These are phyloP conservation scores for Lipomyces oligophaga DNA, from an alignment of 805 yeast genomes.

Conservation along the genomic window DNA sequence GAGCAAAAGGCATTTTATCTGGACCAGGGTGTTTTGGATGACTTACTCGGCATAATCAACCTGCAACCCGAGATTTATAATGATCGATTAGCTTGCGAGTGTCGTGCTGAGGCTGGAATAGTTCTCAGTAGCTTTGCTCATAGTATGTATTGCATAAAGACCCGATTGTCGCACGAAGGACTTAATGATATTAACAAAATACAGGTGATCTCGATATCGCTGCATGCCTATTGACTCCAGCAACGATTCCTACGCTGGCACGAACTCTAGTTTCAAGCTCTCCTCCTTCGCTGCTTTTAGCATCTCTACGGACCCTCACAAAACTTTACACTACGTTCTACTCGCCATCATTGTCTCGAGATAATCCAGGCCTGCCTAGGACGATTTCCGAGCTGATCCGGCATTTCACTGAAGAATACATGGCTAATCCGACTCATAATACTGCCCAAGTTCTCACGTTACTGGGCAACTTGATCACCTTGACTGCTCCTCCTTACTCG, in stretches of 20 bases:
- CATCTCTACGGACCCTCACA: conserved; percentile 20
- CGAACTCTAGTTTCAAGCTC: conserved; percentile 5
- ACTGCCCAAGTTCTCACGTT: background rate
- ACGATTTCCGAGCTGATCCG: conserved; percentile 8
- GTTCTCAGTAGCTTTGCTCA: conserved; percentile 36
- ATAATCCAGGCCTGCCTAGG: conserved; percentile 10
- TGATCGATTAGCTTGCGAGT: conserved; percentile 10
- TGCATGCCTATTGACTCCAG: conserved; percentile 5
- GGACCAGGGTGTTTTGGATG: conserved; percentile 27
- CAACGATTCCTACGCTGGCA: conserved; percentile 12
- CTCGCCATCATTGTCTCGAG: conserved; percentile 3
- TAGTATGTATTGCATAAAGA: conserved; percentile 32
- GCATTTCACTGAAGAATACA: background rate
- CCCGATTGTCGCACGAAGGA: too few relatives aligned
- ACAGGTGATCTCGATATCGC: conserved; percentile 25
- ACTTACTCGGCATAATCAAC: conserved; percentile 31
- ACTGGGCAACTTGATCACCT: conserved; percentile 14
- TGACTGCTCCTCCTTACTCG: conserved; percentile 14
- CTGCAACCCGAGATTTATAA: conserved; percentile 20
- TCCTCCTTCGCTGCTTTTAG: conserved; percentile 11
- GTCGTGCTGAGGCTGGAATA: conserved; percentile 32
- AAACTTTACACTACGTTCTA: conserved; percentile 13
- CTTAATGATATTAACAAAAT: background rate
- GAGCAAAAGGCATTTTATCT: conserved; percentile 34
- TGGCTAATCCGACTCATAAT: background rate